Conservation (phyloP, 371 early-diverging fungal species). For the Batkoa obscura region DNA sequence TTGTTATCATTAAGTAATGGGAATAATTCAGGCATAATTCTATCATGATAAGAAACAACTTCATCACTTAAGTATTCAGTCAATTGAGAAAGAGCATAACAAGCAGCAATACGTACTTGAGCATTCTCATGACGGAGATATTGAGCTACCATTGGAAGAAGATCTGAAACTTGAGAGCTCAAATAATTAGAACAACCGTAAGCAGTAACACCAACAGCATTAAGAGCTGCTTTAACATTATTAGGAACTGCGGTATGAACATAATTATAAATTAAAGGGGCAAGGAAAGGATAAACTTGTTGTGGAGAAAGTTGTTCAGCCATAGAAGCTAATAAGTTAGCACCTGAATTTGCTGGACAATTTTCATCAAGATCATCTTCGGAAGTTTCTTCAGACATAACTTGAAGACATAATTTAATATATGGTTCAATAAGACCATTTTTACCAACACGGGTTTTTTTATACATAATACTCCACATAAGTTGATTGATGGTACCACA, state of each 20-base stretch:
- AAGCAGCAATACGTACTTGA: conserved; percentile 66
- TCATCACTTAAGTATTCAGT: conserved; percentile 50
- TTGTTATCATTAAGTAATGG: conserved; percentile 53
- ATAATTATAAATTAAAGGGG: conserved; percentile 44
- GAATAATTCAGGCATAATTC: conserved; percentile 63
- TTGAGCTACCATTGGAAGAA: conserved; percentile 46
- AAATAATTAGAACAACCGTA: conserved; percentile 78
- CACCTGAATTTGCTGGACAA: conserved; percentile 17
- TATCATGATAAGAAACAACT: conserved; percentile 54
- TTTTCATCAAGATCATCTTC: conserved; percentile 59
- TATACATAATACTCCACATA: conserved; percentile 57
- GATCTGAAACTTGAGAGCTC: conserved; percentile 43
- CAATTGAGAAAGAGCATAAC: conserved; percentile 65
- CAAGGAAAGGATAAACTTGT: conserved; percentile 63
- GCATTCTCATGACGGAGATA: conserved; percentile 63
- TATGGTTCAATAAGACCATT: too few species aligned
- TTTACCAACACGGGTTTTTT: too few species aligned
- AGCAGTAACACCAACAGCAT: conserved; percentile 59
- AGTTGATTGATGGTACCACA: conserved; percentile 55
- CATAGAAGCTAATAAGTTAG: conserved; percentile 52
- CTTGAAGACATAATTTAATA: too few species aligned
- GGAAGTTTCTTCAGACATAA: conserved; percentile 65
- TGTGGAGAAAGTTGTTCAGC: conserved; percentile 67
- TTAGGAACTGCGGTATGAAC: conserved; percentile 51
- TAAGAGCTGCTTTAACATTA: conserved; percentile 71